phyloP scores from a whole-genome alignment of 1,284 basidiomycete species.

The Fomitopsis betulina region DNA sequence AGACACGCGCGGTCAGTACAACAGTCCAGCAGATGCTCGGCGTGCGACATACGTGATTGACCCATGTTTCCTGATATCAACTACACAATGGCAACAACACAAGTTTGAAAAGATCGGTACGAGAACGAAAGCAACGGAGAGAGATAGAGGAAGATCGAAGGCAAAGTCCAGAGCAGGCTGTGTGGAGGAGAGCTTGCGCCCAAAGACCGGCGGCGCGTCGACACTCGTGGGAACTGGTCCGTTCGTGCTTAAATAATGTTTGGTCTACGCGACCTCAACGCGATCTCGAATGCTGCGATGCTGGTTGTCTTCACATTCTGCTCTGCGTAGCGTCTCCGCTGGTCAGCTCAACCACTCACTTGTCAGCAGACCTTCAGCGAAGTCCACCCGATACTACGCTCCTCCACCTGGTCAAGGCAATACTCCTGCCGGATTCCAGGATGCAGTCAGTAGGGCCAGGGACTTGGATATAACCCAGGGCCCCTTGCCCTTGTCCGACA shows the following conservation, averaged over 20 bases:
- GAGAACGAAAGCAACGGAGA: background rate
- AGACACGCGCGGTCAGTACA: slow-evolving; percentile 9
- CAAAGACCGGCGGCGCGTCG: slow-evolving; percentile 3
- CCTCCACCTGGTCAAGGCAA: background rate
- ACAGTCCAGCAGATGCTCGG: background rate
- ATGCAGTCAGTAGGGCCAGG: background rate
- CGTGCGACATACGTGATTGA: slow-evolving; percentile 61
- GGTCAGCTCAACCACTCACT: background rate
- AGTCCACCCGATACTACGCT: background rate
- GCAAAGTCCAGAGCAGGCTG: background rate
- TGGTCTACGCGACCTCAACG: slow-evolving; percentile 11
- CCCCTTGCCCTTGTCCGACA: slow-evolving; percentile 40
- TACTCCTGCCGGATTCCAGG: background rate
- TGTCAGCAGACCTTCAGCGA: background rate
- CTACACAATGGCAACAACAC: background rate
- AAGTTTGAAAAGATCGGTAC: background rate
- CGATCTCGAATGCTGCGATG: slow-evolving; percentile 13
- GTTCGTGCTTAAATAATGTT: background rate
- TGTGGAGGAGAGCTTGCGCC: background rate
- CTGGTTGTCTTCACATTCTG: slow-evolving; percentile 4
- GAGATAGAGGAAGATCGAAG: slow-evolving; percentile 10
- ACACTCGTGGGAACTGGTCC: slow-evolving; percentile 14
- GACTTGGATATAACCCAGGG: background rate
- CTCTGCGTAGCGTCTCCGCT: background rate
- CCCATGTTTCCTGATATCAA: slow-evolving; percentile 45